phyloP scores from a whole-genome alignment of 768 basidiomycete species.

The Leccinum imitatum region DNA sequence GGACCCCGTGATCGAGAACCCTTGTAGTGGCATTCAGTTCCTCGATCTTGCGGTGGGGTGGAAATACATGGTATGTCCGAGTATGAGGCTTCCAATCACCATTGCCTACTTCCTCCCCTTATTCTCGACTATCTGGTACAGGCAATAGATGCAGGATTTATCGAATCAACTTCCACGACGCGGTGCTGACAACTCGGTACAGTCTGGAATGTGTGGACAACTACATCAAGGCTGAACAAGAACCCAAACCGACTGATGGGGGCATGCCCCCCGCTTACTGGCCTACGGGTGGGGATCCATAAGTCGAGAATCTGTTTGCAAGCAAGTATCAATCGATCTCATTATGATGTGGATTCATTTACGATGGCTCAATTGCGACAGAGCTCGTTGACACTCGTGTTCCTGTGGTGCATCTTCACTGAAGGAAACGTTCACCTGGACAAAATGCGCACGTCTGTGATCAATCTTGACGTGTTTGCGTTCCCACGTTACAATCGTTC shows the following conservation, averaged over 20 bases:
- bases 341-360: neutral
- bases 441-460: neutral
- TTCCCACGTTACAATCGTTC: slow-evolving; percentile 3
- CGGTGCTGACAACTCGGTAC: neutral
- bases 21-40: slow-evolving; percentile 51
- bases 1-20: neutral
- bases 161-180: too few species aligned
- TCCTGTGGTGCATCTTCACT: slow-evolving; percentile 4
- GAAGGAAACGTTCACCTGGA: slow-evolving; percentile 2
- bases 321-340: neutral
- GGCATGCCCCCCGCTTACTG: slow-evolving; percentile 3
- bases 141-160: slow-evolving; percentile 1
- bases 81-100: slow-evolving; percentile 44
- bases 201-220: slow-evolving; percentile 3
- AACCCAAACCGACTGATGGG: neutral
- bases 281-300: slow-evolving; percentile 1
- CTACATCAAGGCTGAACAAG: neutral
- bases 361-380: neutral
- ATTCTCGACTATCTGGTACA: neutral
- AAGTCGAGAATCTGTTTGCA: slow-evolving; percentile 10
- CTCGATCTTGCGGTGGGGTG: slow-evolving; percentile 53
- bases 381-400: slow-evolving; percentile 5
- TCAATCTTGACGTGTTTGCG: slow-evolving; percentile 2
- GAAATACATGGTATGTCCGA: slow-evolving; percentile 41
- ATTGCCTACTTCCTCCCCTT: neutral